These are phyloP conservation scores for Hansfordia pulvinata DNA, from an alignment of 2,329 filamentous ascomycete genomes.

Conservation along the genomic window DNA sequence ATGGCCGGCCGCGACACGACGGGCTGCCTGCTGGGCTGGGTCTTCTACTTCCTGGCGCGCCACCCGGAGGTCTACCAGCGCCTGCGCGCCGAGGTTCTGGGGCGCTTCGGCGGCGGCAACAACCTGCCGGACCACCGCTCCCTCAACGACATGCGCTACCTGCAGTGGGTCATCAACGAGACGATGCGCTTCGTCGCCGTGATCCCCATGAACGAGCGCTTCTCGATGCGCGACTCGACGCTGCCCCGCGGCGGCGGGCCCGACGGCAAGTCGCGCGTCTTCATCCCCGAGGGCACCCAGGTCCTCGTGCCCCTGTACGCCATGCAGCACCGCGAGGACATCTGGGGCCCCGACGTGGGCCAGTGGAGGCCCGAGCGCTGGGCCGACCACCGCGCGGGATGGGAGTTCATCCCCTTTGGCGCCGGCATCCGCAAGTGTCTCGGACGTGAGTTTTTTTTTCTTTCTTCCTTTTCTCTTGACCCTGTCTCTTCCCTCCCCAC, in stretches of 20 bases:
- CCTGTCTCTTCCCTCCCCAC: no score
- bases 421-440: slow-evolving; percentile 19
- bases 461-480: not conserved
- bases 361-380: slow-evolving; percentile 20
- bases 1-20: slow-evolving; percentile 41
- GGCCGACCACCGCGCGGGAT: slow-evolving; percentile 10
- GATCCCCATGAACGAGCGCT: slow-evolving; percentile 15
- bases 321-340: slow-evolving; percentile 18
- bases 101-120: slow-evolving; percentile 40
- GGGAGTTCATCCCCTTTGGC: slow-evolving; percentile 19
- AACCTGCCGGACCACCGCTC: slow-evolving; percentile 7
- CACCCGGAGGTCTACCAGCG: slow-evolving; percentile 25
- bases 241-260: slow-evolving; percentile 17
- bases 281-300: slow-evolving; percentile 12
- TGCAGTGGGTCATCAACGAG: slow-evolving; percentile 12
- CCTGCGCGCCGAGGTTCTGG: slow-evolving; percentile 25
- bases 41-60: slow-evolving; percentile 26
- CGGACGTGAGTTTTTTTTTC: slow-evolving; percentile 13
- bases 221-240: slow-evolving; percentile 11
- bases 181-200: slow-evolving; percentile 8
- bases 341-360: slow-evolving; percentile 17
- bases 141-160: slow-evolving; percentile 8
- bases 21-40: slow-evolving; percentile 32
- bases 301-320: slow-evolving; percentile 13
- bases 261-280: slow-evolving; percentile 13